Conservation (phyloP, 2,329 filamentous ascomycete genomes). For the Fusarium burgessii region DNA sequence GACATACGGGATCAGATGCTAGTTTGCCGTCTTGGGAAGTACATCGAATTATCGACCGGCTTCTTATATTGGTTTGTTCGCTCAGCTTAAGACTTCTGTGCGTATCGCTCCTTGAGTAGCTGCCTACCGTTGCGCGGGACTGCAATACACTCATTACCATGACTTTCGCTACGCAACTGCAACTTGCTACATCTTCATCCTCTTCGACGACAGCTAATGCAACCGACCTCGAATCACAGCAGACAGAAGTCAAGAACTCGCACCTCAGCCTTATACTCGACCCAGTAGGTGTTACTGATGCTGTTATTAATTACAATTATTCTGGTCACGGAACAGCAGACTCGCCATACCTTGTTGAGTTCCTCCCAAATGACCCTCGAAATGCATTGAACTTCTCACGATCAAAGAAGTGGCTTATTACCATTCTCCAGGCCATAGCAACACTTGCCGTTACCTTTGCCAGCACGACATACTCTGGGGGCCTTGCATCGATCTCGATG, state of each 20-base stretch:
- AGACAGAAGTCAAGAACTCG: conserved; percentile 50
- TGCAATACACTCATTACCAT: conserved; percentile 3
- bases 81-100: neutral
- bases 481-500: conserved; percentile 63
- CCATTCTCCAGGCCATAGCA: conserved; percentile 71
- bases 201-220: conserved; percentile 40
- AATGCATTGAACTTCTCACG: conserved; percentile 72
- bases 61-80: neutral
- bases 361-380: conserved; percentile 73
- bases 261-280: conserved; percentile 68
- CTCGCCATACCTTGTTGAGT: conserved; percentile 76
- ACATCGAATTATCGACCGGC: neutral
- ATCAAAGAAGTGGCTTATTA: conserved; percentile 74
- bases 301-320: conserved; percentile 68
- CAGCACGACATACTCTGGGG: conserved; percentile 75
- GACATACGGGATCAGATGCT: neutral
- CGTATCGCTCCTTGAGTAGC: neutral
- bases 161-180: conserved; percentile 34
- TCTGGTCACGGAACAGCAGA: conserved; percentile 72
- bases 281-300: conserved; percentile 68
- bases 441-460: conserved; percentile 78
- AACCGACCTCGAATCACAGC: conserved; percentile 58
- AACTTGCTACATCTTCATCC: conserved; percentile 33
- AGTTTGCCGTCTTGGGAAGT: neutral
- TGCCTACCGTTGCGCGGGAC: neutral